Evolutionary conservation across 2,329 filamentous ascomycete species (phyloP).

Genomic region (Macrophomina tecta): DNA sequence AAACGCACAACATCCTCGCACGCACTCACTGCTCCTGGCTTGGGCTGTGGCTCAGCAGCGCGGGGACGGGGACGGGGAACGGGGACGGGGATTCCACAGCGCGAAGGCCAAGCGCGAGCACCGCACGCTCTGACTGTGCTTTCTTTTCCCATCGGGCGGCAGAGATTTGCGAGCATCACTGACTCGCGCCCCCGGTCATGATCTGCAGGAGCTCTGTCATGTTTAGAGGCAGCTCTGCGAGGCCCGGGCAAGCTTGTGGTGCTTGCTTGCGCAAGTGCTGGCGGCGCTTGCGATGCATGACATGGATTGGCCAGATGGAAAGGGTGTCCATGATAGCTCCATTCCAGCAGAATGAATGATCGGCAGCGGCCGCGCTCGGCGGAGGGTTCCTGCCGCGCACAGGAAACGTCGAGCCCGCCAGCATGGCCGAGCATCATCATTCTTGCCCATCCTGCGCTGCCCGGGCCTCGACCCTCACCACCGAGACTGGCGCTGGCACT

Average conservation of each 20-base stretch:
- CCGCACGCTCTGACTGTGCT: background rate
- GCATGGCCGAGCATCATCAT: background rate
- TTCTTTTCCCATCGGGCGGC: background rate
- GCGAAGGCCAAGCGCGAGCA: slow-evolving; percentile 3
- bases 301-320: background rate
- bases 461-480: background rate
- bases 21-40: background rate
- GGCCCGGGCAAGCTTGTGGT: background rate
- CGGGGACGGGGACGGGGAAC: slow-evolving; percentile 5
- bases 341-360: slow-evolving; percentile 5
- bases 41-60: background rate
- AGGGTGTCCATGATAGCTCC: background rate
- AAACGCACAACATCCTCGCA: slow-evolving; percentile 11
- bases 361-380: background rate
- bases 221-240: slow-evolving; percentile 5
- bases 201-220: slow-evolving; percentile 18
- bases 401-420: slow-evolving; percentile 11
- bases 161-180: slow-evolving; percentile 2
- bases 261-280: slow-evolving; percentile 4
- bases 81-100: background rate
- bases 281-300: background rate
- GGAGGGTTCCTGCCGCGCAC: background rate
- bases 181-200: slow-evolving; percentile 14
- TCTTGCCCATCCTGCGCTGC: background rate
- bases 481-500: background rate